Percentiles rank a stretch among this genome's conserved stretches.
Conservation (phyloP, 805 yeast genomes). For the Candida khao-thaluensis region DNA sequence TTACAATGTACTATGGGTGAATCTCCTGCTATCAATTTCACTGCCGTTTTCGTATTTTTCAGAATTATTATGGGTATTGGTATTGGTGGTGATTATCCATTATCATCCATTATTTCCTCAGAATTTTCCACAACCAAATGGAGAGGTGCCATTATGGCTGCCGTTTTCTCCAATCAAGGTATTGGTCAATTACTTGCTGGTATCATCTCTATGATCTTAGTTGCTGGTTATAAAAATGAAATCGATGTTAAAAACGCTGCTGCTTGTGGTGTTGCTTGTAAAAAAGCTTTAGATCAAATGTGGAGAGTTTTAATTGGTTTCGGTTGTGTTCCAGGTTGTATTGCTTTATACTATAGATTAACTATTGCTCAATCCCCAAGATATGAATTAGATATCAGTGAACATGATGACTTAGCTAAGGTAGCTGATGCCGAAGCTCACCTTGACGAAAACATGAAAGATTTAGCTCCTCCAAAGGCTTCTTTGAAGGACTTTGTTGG, state of each 20-base stretch:
- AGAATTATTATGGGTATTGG: constrained; percentile 93
- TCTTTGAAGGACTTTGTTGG: constrained; percentile 66
- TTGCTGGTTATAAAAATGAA: constrained; percentile 74
- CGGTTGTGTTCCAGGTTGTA: constrained; percentile 84
- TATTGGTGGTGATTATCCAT: constrained; percentile 96
- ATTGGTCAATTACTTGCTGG: constrained; percentile 92
- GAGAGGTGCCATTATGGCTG: constrained; percentile 98
- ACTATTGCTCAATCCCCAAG: constrained; percentile 96
- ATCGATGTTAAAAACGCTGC: constrained; percentile 49
- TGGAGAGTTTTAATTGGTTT: constrained; percentile 91
- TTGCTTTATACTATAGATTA: constrained; percentile 87
- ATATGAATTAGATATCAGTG: constrained; percentile 74
- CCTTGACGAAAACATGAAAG: constrained; percentile 36
- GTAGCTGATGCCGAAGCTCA: constrained; percentile 51
- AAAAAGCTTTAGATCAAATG: constrained; percentile 83
- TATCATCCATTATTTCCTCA: constrained; percentile 88
- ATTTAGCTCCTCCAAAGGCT: constrained; percentile 71
- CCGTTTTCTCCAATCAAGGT: constrained; percentile 96
- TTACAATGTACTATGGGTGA: constrained; percentile 73
- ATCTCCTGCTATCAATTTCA: constrained; percentile 69
- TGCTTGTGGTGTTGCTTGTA: constrained; percentile 66
- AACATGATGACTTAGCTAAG: constrained; percentile 54
- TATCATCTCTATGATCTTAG: constrained; percentile 73
- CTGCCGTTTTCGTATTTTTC: constrained; percentile 71
- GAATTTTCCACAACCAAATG: constrained; percentile 92